These are phyloP conservation scores for Phytophthora podocarpi DNA, from an alignment of 352 stramenopile species.

Conservation along the genomic window DNA sequence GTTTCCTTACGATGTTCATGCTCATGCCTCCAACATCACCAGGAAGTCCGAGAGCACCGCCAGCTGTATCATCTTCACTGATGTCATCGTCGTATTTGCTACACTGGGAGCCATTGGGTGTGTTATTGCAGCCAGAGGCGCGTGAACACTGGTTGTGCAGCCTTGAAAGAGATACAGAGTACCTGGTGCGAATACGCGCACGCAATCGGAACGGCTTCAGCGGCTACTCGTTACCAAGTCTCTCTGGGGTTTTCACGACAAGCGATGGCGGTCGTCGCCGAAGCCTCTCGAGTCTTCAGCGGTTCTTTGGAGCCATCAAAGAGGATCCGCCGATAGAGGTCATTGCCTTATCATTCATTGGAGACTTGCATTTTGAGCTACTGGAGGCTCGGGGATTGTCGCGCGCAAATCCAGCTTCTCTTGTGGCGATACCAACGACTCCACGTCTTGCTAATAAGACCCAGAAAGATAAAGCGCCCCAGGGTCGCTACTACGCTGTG, in stretches of 20 bases:
- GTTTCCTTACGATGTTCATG: conserved; percentile 61
- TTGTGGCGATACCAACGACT: neutral
- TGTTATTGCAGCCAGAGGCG: conserved; percentile 53
- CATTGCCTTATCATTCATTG: conserved; percentile 53
- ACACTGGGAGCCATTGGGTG: conserved; percentile 53
- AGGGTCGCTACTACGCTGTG: conserved; percentile 27
- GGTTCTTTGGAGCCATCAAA: conserved; percentile 31
- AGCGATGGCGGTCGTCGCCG: conserved; percentile 19
- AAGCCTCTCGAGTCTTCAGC: conserved; percentile 27
- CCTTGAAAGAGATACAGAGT: conserved; percentile 61
- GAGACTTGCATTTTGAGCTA: conserved; percentile 62
- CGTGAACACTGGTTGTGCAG: conserved; percentile 63
- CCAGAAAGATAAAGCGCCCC: neutral
- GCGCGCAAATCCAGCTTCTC: no score
- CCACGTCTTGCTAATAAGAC: neutral
- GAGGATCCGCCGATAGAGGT: conserved; percentile 27
- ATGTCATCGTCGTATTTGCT: conserved; percentile 51
- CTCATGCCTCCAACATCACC: conserved; percentile 38
- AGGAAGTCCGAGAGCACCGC: conserved; percentile 21
- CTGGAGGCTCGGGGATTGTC: conserved; percentile 49
- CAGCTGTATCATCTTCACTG: conserved; percentile 23
- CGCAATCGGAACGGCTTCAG: conserved; percentile 71
- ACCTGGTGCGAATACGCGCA: conserved; percentile 61
- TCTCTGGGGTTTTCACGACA: conserved; percentile 57
- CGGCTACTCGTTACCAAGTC: conserved; percentile 52